Conservation (phyloP, 495 filamentous ascomycete species). For the Penicillium pulvis region DNA sequence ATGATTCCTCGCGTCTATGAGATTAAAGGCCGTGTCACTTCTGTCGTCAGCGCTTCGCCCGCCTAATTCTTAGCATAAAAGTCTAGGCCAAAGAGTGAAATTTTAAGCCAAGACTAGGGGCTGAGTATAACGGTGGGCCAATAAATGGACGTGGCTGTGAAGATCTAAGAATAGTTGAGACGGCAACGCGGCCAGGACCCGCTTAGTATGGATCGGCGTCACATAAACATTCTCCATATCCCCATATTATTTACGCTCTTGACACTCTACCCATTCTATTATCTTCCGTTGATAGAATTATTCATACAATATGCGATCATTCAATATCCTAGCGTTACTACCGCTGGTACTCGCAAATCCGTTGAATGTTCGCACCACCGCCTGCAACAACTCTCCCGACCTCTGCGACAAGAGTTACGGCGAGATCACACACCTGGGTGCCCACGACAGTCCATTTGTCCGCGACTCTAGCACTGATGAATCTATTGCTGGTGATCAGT, state of each 20-base stretch:
- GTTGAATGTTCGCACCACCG: conserved; percentile 36
- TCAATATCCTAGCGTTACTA: conserved; percentile 34
- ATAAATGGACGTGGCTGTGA: not conserved
- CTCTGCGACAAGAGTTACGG: conserved; percentile 61
- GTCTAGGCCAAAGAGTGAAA: not conserved
- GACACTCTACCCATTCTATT: not conserved
- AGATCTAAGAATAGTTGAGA: conserved; percentile 42
- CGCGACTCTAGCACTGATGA: conserved; percentile 52
- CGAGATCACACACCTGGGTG: conserved; percentile 64
- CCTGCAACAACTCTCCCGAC: conserved; percentile 64
- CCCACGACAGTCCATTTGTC: conserved; percentile 65
- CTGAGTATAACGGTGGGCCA: not conserved
- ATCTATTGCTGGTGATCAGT: conserved; percentile 65
- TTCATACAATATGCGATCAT: conserved; percentile 33
- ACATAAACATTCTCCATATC: conserved; percentile 21
- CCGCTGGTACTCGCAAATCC: conserved; percentile 34
- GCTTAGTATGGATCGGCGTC: conserved; percentile 18
- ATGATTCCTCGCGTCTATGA: not conserved
- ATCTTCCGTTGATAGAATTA: not conserved
- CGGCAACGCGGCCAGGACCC: conserved; percentile 39
- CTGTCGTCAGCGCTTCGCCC: conserved; percentile 7
- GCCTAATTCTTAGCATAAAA: not conserved
- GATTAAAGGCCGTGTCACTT: conserved; percentile 3
- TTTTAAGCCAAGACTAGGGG: not conserved
- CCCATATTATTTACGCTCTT: not conserved